Evolutionary conservation across 805 yeast genomes (phyloP), one percentile per base, ranked within the genome.

Genomic region (Kluyveromyces dobzhanskii): DNA sequence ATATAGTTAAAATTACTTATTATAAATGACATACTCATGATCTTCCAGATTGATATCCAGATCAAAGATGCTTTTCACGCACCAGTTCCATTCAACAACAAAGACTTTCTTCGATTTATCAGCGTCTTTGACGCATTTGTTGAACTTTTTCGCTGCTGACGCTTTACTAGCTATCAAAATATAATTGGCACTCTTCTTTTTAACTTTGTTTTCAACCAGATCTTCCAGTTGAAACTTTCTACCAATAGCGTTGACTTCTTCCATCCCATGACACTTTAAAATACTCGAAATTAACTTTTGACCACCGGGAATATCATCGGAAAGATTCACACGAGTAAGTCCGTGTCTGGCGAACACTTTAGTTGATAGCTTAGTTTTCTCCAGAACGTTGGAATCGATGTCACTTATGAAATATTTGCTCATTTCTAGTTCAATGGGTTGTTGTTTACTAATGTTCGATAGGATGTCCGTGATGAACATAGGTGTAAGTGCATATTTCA

Each of bases 401-500:
- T 54, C 67, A 2, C 64, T 64, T 6, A 66, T 53, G 10, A 56
- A 52, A 42, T 64, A 65, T 2, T 59, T 47, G 2, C 44, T 45
- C 2, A 45, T 40, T 2, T 44, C 35, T 11, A 63, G 57, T 4
- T 64, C 44, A 1, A 44, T 21, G 18, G 43, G 41, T 6, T 45
- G 10, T 18, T 48, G 47, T 46, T 42, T 13, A 38, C 33, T 24
- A 10, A 37, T 46, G 10, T 34, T 29, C 50, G 67, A 68, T 19
- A 76, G 41, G 0, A 76, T 63, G 30, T 73, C 75, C 2, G 59
- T 60, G 2, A 80, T 42, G 43, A 76, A 80, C 3, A 60, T 52
- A 0, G 87, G 85, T 24, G 75, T 71, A 1, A 83, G 47, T 3
- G 78, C 71, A 39, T 65, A 60, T n/a, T 62, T 59, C 8, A 67